Base-by-base conservation (phyloP, 169 alveolate species). In the Plasmodium coatneyi region DNA sequence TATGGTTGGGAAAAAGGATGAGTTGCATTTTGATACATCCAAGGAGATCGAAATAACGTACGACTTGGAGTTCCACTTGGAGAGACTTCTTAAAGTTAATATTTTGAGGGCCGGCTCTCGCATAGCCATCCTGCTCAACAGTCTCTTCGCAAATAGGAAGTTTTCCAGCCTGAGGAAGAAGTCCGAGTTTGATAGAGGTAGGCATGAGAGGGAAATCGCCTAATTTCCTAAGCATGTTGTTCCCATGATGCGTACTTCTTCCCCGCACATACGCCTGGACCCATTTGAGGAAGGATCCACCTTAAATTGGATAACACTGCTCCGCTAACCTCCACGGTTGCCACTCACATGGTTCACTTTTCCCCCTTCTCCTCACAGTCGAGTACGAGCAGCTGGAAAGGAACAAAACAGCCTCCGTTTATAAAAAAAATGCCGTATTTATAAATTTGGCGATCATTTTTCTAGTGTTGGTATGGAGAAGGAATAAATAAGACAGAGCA, bases 41-140 rank as follows among this genome's bases (percentile, higher is more conserved):
- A 84, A 41, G 16, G 79, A 93, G 66, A 52, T 96, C 39, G 93
- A 94, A 86, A 86, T 96, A 72, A 82, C 97, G 3, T 83, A 95
- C 49, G 92, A 96, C 25, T 71, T 96, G 39, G 95, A 96, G 22
- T 84, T 79, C 7, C 72, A 71, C 39, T 60, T 95, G 12, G 97
- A 94, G 19, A 76, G 78, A 46, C 43, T 95, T 16, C 54, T 97
- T 34, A 66, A 96, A 83, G 81, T 80, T 72, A 97, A 96, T 46
- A 96, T 97, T 36, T 96, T 97, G 80, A 83, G 96, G 46, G 98
- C 98, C 12, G 98, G 98, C 6, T 97, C 98, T 3, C 82, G 98
- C 25, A 87, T 96, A 52, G 96, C 98, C 16, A 96, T 97, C 34
- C 84, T 96, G 32, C 71, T 97, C 43, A 97, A 97, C 93, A 93